Percentiles rank a stretch among this genome's conserved stretches.
Evolutionary conservation across 2,329 filamentous ascomycete genomes (phyloP).

Genomic region (Calonectria multiphialidica): DNA sequence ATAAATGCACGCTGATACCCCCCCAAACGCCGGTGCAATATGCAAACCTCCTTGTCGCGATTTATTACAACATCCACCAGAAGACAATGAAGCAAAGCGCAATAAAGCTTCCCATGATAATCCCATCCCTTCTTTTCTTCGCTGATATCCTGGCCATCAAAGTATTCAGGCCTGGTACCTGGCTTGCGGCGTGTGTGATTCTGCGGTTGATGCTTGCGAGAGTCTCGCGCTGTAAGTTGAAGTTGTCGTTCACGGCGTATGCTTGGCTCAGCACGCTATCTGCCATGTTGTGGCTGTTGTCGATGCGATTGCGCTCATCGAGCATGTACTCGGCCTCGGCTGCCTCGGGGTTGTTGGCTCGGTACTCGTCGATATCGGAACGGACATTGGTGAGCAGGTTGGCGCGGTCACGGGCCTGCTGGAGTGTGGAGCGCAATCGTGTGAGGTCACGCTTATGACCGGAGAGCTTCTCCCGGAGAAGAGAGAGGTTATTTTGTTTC

Average conservation of each 20-base stretch:
- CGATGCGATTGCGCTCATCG: conserved; percentile 85
- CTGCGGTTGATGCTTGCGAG: conserved; percentile 89
- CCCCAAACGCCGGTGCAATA: conserved; percentile 49
- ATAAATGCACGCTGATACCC: conserved; percentile 53
- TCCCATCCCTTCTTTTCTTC: conserved; percentile 93
- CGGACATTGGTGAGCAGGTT: conserved; percentile 93
- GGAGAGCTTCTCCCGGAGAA: conserved; percentile 89
- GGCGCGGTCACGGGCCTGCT: conserved; percentile 84
- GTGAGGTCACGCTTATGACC: conserved; percentile 88
- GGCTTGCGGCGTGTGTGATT: conserved; percentile 89
- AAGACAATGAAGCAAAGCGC: conserved; percentile 91
- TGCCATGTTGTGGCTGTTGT: conserved; percentile 89
- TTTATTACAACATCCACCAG: conserved; percentile 77
- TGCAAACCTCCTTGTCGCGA: conserved; percentile 24
- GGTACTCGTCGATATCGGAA: conserved; percentile 92
- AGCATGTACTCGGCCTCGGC: conserved; percentile 98
- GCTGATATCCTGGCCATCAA: conserved; percentile 93
- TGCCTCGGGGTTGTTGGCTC: conserved; percentile 81
- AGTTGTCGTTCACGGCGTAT: conserved; percentile 95
- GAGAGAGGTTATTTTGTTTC: conserved; percentile 96
- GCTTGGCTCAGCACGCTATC: conserved; percentile 94
- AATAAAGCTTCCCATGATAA: conserved; percentile 93
- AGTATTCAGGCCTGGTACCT: conserved; percentile 92
- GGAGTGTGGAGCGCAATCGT: conserved; percentile 79
- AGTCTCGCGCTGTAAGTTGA: conserved; percentile 87